These are phyloP conservation scores for Pichia ethanolica DNA, from an alignment of 805 yeast genomes.

Conservation along the genomic window DNA sequence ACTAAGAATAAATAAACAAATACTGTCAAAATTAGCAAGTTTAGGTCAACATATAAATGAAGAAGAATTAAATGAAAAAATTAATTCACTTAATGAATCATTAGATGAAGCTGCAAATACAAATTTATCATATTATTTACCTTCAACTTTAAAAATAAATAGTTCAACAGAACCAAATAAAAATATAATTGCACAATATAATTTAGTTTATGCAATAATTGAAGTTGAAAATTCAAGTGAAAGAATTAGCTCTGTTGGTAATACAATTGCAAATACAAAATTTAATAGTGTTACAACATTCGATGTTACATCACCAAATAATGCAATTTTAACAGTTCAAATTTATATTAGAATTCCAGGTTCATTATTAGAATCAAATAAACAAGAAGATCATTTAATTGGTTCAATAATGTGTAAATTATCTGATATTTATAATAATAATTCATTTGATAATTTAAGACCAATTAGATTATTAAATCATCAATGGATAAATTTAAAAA, in stretches of 20 bases:
- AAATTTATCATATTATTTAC: slow-evolving; percentile 32
- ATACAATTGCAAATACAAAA: slow-evolving; percentile 66
- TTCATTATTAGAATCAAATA: slow-evolving; percentile 36
- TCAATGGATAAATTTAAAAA: slow-evolving; percentile 36
- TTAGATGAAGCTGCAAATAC: slow-evolving; percentile 23
- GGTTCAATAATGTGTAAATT: slow-evolving; percentile 65
- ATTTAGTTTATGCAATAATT: slow-evolving; percentile 71
- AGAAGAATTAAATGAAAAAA: slow-evolving; percentile 26
- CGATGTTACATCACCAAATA: slow-evolving; percentile 62
- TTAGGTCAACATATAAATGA: slow-evolving; percentile 40
- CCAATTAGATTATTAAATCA: slow-evolving; percentile 58
- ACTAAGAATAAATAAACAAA: slow-evolving; percentile 55
- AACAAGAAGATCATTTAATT: slow-evolving; percentile 59
- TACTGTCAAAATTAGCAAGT: slow-evolving; percentile 56
- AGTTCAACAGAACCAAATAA: slow-evolving; percentile 42
- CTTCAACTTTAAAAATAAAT: slow-evolving; percentile 33
- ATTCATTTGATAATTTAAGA: slow-evolving; percentile 27
- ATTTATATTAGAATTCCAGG: slow-evolving; percentile 75
- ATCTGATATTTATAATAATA: slow-evolving; percentile 12
- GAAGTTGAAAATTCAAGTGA: slow-evolving; percentile 95
- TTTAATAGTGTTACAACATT: slow-evolving; percentile 89
- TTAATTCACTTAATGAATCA: slow-evolving; percentile 24
- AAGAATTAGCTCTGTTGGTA: slow-evolving; percentile 78
- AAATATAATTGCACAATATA: slow-evolving; percentile 38
- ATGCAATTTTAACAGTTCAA: slow-evolving; percentile 52